Conservation (phyloP, 2,329 filamentous ascomycete species). For the Mycocentrospora acerina region DNA sequence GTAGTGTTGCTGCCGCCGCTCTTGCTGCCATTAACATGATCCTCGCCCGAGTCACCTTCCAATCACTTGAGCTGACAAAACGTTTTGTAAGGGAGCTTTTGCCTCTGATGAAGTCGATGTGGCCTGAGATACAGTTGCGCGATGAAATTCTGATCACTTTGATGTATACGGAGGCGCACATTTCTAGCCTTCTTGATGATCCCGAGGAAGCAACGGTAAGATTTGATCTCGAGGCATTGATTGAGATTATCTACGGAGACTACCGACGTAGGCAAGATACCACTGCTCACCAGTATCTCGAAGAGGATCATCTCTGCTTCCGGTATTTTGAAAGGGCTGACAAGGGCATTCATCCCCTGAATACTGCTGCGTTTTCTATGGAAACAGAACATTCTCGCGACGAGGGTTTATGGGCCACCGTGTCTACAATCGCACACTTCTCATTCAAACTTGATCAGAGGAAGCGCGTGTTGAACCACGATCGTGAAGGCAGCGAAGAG, state of each 20-base stretch:
- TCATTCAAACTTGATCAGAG: conserved; percentile 37
- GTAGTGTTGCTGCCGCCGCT: conserved; percentile 70
- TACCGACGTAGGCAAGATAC: conserved; percentile 71
- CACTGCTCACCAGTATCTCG: conserved; percentile 52
- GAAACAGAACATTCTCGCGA: conserved; percentile 29
- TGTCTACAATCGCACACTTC: conserved; percentile 44
- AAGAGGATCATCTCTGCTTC: conserved; percentile 70
- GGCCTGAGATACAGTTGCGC: conserved; percentile 64
- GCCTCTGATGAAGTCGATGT: conserved; percentile 73
- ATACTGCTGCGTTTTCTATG: conserved; percentile 38
- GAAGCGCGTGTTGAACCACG: conserved; percentile 15
- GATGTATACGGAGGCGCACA: conserved; percentile 56
- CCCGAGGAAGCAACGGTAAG: conserved; percentile 27
- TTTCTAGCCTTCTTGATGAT: conserved; percentile 35
- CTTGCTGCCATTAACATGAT: conserved; percentile 76
- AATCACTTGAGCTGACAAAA: conserved; percentile 66
- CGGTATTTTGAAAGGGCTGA: conserved; percentile 44
- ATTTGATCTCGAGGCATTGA: conserved; percentile 61
- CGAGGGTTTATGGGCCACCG: conserved; percentile 40
- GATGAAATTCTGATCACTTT: conserved; percentile 75
- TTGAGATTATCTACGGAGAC: conserved; percentile 73
- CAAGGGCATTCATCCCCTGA: conserved; percentile 24
- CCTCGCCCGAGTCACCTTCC: conserved; percentile 65
- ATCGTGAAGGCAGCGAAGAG: conserved; percentile 23
- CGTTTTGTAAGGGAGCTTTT: conserved; percentile 63